phyloP scores from a whole-genome alignment of 2,329 filamentous ascomycete genomes.

The Aphanocladium album region DNA sequence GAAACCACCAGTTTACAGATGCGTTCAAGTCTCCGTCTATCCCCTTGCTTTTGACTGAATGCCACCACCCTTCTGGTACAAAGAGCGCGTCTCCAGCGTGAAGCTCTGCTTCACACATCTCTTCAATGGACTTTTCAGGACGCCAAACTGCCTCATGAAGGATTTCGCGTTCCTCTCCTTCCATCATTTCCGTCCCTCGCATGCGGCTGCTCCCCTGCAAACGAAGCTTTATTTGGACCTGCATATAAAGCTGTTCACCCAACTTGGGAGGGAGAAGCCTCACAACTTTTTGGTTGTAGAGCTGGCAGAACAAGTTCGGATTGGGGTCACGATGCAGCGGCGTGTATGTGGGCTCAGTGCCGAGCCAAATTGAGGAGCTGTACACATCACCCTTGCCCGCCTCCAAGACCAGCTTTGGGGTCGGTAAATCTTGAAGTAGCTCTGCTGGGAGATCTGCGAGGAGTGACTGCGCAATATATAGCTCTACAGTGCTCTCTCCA shows the following conservation, averaged over 20 bases:
- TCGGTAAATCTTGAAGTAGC: constrained; percentile 62
- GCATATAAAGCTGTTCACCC: constrained; percentile 60
- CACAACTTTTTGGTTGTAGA: constrained; percentile 67
- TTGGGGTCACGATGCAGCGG: constrained; percentile 92
- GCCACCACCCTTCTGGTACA: constrained; percentile 41
- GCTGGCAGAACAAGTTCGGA: constrained; percentile 84
- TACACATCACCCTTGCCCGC: constrained; percentile 82
- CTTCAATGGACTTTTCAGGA: constrained; percentile 23
- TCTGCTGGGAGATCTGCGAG: constrained; percentile 60
- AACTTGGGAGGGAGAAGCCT: constrained; percentile 61
- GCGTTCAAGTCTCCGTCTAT: constrained; percentile 33
- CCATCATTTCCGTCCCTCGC: constrained; percentile 87
- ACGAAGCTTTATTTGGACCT: constrained; percentile 39
- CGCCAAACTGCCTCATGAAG: constrained; percentile 71
- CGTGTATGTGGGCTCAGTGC: constrained; percentile 79
- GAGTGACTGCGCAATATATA: constrained; percentile 84
- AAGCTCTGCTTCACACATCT: constrained; percentile 50
- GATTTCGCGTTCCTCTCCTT: constrained; percentile 61
- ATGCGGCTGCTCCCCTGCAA: constrained; percentile 44
- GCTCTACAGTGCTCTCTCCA: constrained; percentile 29
- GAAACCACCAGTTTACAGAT: constrained; percentile 44
- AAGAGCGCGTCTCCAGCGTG: constrained; percentile 43
- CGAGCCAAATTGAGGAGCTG: constrained; percentile 81
- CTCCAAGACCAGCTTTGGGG: constrained; percentile 56
- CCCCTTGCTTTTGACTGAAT: constrained; percentile 37